Evolutionary conservation across 345 rosid species (phyloP), one percentile per base, ranked within the genome.

Genomic region (Hibiscus mutabilis): DNA sequence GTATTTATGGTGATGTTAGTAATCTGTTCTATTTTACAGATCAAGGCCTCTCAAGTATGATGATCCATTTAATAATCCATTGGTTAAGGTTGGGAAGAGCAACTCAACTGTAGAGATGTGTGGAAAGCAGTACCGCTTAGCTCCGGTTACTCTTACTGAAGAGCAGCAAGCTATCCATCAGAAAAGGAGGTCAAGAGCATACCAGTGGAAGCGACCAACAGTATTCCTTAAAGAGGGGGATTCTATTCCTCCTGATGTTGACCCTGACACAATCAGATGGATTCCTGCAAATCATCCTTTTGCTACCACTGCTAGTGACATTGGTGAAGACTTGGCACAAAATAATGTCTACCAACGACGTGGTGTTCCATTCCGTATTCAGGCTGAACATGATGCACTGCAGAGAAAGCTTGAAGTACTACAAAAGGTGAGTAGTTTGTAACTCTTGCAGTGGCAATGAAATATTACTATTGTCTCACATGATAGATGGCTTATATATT

Each of bases 271-370:
- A 0, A 75, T 95, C 74, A 84, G 99, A 81, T 95, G 99, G 99
- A 95, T 95, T 81, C 99, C 97, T n/a, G 85, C 92, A 6, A 95
- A 95, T 78, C 99, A 95, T 78, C 99, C 99, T 37, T 95, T 95
- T 79, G 97, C 99, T 46, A 90, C 97, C 46, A 91, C 91, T 10
- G 86, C 86, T 49, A 86, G 85, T 61, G 97, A 91, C 71, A 90
- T 91, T 25, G 96, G 87, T 73, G 97, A 95, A 76, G 92, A 83
- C 82, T 81, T 95, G 82, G 97, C 97, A 29, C 97, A 95, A 75
- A 86, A 65, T 70, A 94, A 91, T 86, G 97, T 95, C 47, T 90
- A 91, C 73, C 97, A 90, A 74, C 87, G 90, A 83, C 91, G 87
- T 55, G 99, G 99, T 18, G 97, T 90, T 79, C 99, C 97, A 5